Evolutionary conservation across 306 rosid genomes (phyloP).

Genomic region (Geum urbanum): DNA sequence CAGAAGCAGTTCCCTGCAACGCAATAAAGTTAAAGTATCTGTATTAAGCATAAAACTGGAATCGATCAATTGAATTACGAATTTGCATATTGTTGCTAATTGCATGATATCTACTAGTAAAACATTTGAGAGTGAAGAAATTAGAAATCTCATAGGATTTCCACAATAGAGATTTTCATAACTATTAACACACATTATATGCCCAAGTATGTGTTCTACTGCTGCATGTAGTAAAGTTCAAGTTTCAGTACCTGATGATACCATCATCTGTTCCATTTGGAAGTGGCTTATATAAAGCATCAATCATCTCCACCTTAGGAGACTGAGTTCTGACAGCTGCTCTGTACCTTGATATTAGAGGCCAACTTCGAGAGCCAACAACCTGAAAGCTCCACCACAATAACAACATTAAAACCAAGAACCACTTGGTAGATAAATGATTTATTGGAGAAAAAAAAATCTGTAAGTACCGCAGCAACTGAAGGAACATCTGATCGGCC

Average conservation of each 20-base stretch:
- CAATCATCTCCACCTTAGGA: conserved; percentile 80
- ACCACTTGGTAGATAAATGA: conserved; percentile 8
- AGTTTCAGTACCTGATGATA: conserved; percentile 62
- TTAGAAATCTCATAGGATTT: too few relatives aligned
- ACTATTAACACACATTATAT: neutral
- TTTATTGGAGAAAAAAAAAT: neutral
- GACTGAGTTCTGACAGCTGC: conserved; percentile 81
- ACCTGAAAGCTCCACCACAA: conserved; percentile 39
- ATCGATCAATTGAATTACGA: conserved; percentile 7
- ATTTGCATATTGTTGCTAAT: neutral
- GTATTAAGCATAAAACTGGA: conserved; percentile 9
- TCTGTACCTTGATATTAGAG: conserved; percentile 83
- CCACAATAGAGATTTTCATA: neutral
- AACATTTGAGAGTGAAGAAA: neutral
- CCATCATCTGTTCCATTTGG: conserved; percentile 72
- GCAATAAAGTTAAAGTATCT: conserved; percentile 19
- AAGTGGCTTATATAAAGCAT: conserved; percentile 74
- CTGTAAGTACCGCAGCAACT: conserved; percentile 67
- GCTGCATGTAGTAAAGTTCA: neutral
- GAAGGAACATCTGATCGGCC: conserved; percentile 73
- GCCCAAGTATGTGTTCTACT: neutral
- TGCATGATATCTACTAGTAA: neutral
- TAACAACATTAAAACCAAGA: conserved; percentile 21
- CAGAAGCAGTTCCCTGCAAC: conserved; percentile 79
- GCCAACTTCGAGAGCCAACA: conserved; percentile 87